These are phyloP conservation scores for Castanopsis chinensis DNA, from an alignment of 306 rosid genomes.

Conservation along the genomic window DNA sequence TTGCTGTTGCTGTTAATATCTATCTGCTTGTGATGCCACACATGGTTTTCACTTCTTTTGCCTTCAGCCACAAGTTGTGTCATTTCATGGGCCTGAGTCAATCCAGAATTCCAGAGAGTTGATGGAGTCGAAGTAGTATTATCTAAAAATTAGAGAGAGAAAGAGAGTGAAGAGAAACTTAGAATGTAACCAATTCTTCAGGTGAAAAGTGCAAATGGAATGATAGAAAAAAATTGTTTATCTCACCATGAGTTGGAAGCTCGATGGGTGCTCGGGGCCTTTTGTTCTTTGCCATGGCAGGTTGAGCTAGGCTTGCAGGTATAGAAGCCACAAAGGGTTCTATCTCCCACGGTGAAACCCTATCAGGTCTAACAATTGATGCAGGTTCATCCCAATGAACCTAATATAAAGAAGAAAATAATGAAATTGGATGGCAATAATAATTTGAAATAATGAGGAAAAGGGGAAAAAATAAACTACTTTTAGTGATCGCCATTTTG, in stretches of 20 bases:
- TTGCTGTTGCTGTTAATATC: slow-evolving; percentile 47
- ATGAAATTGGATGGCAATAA: background rate
- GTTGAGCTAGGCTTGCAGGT: slow-evolving; percentile 46
- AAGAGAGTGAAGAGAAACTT: slow-evolving; percentile 10
- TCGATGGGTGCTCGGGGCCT: slow-evolving; percentile 76
- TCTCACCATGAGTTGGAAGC: slow-evolving; percentile 50
- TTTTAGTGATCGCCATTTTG: slow-evolving; percentile 84
- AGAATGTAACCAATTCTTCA: slow-evolving; percentile 9
- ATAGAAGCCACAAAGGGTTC: slow-evolving; percentile 66
- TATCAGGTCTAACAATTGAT: slow-evolving; percentile 73
- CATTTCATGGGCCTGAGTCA: slow-evolving; percentile 40
- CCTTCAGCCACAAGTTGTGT: slow-evolving; percentile 46
- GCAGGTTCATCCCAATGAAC: slow-evolving; percentile 98
- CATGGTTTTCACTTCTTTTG: slow-evolving; percentile 46
- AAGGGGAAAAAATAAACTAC: slow-evolving; percentile 38
- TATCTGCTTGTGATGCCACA: slow-evolving; percentile 53
- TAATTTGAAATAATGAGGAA: background rate
- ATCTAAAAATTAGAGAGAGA: slow-evolving; percentile 26
- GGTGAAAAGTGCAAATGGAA: background rate
- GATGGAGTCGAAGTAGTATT: slow-evolving; percentile 53
- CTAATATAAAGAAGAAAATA: slow-evolving; percentile 36
- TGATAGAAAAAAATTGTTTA: background rate
- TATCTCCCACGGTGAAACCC: slow-evolving; percentile 95
- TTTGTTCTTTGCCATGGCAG: slow-evolving; percentile 54
- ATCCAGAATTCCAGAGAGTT: slow-evolving; percentile 53